Evolutionary conservation across 495 filamentous ascomycete species (phyloP).

Genomic region (Hypoxylon rickii): DNA sequence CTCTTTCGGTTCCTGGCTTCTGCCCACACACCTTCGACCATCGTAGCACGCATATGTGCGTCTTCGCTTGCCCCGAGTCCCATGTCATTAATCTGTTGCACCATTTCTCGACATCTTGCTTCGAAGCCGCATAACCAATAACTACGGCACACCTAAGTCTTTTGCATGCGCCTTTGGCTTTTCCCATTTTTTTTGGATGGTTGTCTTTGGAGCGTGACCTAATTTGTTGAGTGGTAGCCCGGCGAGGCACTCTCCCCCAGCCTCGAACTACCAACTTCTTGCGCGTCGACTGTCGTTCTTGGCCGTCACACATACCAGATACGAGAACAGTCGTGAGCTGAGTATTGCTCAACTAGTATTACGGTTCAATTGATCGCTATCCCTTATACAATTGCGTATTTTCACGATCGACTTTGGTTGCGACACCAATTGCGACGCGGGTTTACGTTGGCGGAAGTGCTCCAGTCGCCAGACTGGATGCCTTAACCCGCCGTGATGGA

Average conservation of each 20-base stretch:
- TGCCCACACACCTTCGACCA: constrained; percentile 20
- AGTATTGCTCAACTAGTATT: constrained; percentile 23
- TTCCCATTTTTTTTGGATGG: constrained; percentile 22
- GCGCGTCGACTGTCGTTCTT: constrained; percentile 27
- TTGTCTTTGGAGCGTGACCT: constrained; percentile 28
- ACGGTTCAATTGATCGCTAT: constrained; percentile 23
- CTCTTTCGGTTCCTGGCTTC: constrained; percentile 4
- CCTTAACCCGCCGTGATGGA: constrained; percentile 62
- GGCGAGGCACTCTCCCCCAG: constrained; percentile 24
- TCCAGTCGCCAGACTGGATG: constrained; percentile 56
- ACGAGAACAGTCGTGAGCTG: constrained; percentile 17
- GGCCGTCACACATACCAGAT: constrained; percentile 36
- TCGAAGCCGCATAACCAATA: constrained; percentile 30
- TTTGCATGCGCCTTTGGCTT: constrained; percentile 24
- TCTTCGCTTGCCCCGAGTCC: constrained; percentile 31
- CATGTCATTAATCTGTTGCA: constrained; percentile 33
- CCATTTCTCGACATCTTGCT: constrained; percentile 28
- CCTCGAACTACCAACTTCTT: constrained; percentile 20
- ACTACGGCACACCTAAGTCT: constrained; percentile 15
- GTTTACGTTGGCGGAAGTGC: constrained; percentile 46
- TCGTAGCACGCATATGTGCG: constrained; percentile 28
- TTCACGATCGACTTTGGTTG: constrained; percentile 13
- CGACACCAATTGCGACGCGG: constrained; percentile 28
- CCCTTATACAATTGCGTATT: constrained; percentile 15
- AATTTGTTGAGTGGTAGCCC: constrained; percentile 32